These are phyloP conservation scores for Saitozyma sp. DNA, from an alignment of 768 basidiomycete species.

Conservation along the genomic window DNA sequence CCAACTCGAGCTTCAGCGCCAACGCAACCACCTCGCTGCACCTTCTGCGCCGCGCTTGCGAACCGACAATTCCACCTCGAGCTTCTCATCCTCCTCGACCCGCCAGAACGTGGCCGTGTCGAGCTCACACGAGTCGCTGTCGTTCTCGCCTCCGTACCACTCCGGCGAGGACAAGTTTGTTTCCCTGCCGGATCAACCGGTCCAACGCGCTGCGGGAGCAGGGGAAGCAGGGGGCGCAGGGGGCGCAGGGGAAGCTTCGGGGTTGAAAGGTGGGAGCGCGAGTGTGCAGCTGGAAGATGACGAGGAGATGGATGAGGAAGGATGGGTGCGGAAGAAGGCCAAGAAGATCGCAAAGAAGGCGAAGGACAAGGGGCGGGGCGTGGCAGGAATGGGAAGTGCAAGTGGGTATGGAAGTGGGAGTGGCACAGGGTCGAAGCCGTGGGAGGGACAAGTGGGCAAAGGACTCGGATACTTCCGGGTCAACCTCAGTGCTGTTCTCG, in stretches of 20 bases:
- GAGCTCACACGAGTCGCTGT: conserved; percentile 28
- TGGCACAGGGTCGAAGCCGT: conserved; percentile 1
- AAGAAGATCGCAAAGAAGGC: background rate
- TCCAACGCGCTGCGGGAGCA: background rate
- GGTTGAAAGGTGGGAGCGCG: conserved; percentile 10
- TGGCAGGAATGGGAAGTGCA: too few species aligned
- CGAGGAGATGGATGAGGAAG: conserved; percentile 17
- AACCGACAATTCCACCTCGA: background rate
- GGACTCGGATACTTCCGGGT: conserved; percentile 57
- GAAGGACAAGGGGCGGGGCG: background rate
- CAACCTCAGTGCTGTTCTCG: conserved; percentile 52
- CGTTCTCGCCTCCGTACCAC: conserved; percentile 35
- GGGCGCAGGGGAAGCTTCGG: background rate
- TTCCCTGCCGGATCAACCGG: background rate
- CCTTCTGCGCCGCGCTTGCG: background rate
- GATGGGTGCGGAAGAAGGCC: conserved; percentile 18
- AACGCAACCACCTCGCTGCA: too few species aligned
- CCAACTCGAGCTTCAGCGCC: too few species aligned
- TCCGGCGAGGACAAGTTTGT: conserved; percentile 33
- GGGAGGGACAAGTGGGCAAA: conserved; percentile 9
- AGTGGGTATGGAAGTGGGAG: background rate
- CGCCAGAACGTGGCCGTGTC: too few species aligned
- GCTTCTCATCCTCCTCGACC: too few species aligned
- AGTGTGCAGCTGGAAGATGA: conserved; percentile 9
- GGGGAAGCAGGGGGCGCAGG: background rate